These are phyloP conservation scores for Trichoderma citrinoviride DNA, from an alignment of 2,329 filamentous ascomycete genomes.

Conservation along the genomic window DNA sequence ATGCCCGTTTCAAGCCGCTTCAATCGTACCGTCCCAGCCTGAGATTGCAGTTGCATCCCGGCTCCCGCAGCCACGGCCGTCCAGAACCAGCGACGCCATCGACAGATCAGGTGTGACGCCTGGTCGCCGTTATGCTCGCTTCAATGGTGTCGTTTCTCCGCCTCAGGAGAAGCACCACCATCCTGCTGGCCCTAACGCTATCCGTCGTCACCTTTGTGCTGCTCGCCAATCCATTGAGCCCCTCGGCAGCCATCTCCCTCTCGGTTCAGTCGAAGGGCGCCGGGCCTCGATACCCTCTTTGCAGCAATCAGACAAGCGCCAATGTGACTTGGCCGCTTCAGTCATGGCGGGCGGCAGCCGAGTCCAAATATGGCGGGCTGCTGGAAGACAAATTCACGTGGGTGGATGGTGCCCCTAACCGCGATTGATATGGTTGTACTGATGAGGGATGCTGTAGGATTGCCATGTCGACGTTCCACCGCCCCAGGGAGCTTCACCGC, in stretches of 20 bases:
- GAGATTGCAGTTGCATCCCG: neutral
- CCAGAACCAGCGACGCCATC: neutral
- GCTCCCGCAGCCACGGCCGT: neutral
- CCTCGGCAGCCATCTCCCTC: too few relatives aligned
- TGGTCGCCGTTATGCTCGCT: neutral
- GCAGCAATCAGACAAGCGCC: neutral
- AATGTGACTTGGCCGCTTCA: neutral
- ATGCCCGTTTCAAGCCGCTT: neutral
- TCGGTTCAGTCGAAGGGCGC: neutral
- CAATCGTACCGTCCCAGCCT: neutral
- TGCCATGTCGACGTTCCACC: slow-evolving; percentile 38
- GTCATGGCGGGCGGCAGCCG: slow-evolving; percentile 17
- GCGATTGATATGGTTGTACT: neutral
- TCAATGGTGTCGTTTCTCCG: slow-evolving; percentile 17
- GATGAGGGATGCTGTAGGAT: slow-evolving; percentile 30
- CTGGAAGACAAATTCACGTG: slow-evolving; percentile 36
- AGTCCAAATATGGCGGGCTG: slow-evolving; percentile 29
- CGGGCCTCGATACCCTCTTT: slow-evolving; percentile 5
- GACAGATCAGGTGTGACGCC: neutral
- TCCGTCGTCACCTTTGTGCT: slow-evolving; percentile 17
- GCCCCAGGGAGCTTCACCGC: slow-evolving; percentile 36
- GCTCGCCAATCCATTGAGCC: slow-evolving; percentile 2
- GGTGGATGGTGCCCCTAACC: neutral
- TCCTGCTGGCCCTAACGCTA: slow-evolving; percentile 15
- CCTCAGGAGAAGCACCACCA: slow-evolving; percentile 17